These are phyloP conservation scores for Inga leiocalycina DNA, from an alignment of 306 rosid genomes.

Conservation along the genomic window DNA sequence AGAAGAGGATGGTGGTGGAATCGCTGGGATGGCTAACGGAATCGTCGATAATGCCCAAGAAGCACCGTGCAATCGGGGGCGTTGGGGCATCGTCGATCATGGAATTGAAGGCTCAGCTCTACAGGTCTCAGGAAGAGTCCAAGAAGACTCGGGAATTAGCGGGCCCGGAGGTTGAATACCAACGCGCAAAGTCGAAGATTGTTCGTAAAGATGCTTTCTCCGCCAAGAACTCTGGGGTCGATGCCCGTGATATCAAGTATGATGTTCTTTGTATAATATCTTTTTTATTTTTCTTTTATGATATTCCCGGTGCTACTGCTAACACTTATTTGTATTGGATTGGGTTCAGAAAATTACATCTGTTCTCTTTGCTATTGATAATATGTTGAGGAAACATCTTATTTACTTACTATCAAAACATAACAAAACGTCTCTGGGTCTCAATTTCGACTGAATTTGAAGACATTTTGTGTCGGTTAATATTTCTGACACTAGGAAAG, in stretches of 20 bases:
- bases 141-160: conserved; percentile 66
- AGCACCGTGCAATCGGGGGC: conserved; percentile 81
- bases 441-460: not conserved
- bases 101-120: conserved; percentile 92
- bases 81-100: conserved; percentile 90
- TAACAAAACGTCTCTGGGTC: not conserved
- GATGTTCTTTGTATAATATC: not conserved
- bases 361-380: not conserved
- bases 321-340: not conserved
- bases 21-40: conserved; percentile 99
- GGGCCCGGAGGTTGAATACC: conserved; percentile 65
- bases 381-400: not conserved
- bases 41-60: conserved; percentile 93
- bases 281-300: not conserved
- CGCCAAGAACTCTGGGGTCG: conserved; percentile 81
- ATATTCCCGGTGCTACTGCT: not conserved
- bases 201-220: conserved; percentile 50
- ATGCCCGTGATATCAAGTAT: conserved; percentile 81
- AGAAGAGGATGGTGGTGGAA: conserved; percentile 65
- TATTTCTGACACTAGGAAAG: not conserved
- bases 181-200: conserved; percentile 75
- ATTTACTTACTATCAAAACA: not conserved
- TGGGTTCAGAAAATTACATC: not conserved
- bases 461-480: not conserved
- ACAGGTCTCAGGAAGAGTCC: conserved; percentile 85